Evolutionary conservation across 257 asterid species (phyloP), one percentile per base, ranked within the genome.

Genomic region (Fraxinus americana): DNA sequence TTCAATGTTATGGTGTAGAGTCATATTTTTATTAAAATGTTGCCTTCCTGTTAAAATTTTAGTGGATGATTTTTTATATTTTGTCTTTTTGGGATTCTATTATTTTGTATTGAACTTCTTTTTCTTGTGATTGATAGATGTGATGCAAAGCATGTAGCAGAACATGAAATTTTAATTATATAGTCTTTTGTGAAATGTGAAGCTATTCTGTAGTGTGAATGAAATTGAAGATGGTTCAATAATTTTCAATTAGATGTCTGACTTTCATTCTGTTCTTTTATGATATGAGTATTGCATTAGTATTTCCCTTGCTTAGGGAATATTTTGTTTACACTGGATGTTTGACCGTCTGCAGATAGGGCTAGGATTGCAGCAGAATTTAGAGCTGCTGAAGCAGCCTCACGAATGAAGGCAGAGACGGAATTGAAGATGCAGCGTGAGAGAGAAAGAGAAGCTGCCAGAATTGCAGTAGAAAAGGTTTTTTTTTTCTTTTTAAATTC

Each of bases 391-490:
- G 89, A 88, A 85, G 87, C 78, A 34, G 91, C 88, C 71, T 76
- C 86, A 43, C 81, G 77, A 8, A 82, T 68, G 78, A 85, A 79
- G 78, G 83, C 81, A 67, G 85, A 81, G 73, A 75, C 72, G n/a
- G 85, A 85, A 59, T 43, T 80, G 61, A 89, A 71, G 73, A 83
- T 79, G 86, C 85, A 57, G 65, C 83, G 87, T 1, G 89, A 85
- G 79, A 87, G 81, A 70, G 89, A 88, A 38, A 87, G 98, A 83
- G 85, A 83, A 41, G 93, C 94, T 63, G 94, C 93, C 1, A 86
- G 93, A 78, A 84, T 81, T 74, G 94, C 89, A 16, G 32, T 94
- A 38, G 85, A 91, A 48, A 77, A 81, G 96, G 97, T 91, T 8
- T 67, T 36, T 68, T 2, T 34, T 34, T 71, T 43, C n/a, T 0